Conservation (phyloP, 1,139 yeast genomes). For the Kodamaea sp. region DNA sequence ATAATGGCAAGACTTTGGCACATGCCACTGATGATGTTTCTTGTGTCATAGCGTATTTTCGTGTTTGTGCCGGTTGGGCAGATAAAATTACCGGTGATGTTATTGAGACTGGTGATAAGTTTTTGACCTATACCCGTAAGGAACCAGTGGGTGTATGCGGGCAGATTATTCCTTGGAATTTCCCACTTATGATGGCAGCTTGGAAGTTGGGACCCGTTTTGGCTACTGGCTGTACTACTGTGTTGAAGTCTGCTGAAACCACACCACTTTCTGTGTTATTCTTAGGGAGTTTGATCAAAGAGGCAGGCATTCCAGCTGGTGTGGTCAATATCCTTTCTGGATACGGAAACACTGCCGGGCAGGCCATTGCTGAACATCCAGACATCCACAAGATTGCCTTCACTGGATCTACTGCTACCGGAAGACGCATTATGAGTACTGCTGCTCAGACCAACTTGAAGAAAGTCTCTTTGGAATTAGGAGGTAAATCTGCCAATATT, state of each 20-base stretch:
- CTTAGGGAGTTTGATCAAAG: slow-evolving; percentile 30
- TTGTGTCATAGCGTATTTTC: slow-evolving; percentile 21
- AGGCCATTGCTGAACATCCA: slow-evolving; percentile 34
- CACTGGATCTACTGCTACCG: slow-evolving; percentile 40
- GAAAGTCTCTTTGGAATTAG: slow-evolving; percentile 38
- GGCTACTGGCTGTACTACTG: slow-evolving; percentile 36
- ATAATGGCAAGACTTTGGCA: slow-evolving; percentile 20
- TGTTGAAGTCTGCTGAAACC: slow-evolving; percentile 36
- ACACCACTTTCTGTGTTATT: slow-evolving; percentile 37
- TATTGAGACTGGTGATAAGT: slow-evolving; percentile 25
- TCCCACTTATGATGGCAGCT: slow-evolving; percentile 37
- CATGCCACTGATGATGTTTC: slow-evolving; percentile 19
- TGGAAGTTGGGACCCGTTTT: slow-evolving; percentile 40
- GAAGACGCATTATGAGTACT: slow-evolving; percentile 33
- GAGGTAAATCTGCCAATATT: slow-evolving; percentile 38
- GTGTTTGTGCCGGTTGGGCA: slow-evolving; percentile 30
- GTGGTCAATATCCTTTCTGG: slow-evolving; percentile 37
- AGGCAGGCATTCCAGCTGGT: slow-evolving; percentile 35
- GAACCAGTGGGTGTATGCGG: slow-evolving; percentile 42
- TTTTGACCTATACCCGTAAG: slow-evolving; percentile 29
- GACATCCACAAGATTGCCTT: slow-evolving; percentile 36
- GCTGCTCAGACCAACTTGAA: slow-evolving; percentile 34
- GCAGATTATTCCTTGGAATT: slow-evolving; percentile 42
- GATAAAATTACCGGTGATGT: slow-evolving; percentile 27
- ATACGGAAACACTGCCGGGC: slow-evolving; percentile 33